Evolutionary conservation across 148 eudicot genomes (phyloP).

Genomic region (Dysphania ambrosioides): DNA sequence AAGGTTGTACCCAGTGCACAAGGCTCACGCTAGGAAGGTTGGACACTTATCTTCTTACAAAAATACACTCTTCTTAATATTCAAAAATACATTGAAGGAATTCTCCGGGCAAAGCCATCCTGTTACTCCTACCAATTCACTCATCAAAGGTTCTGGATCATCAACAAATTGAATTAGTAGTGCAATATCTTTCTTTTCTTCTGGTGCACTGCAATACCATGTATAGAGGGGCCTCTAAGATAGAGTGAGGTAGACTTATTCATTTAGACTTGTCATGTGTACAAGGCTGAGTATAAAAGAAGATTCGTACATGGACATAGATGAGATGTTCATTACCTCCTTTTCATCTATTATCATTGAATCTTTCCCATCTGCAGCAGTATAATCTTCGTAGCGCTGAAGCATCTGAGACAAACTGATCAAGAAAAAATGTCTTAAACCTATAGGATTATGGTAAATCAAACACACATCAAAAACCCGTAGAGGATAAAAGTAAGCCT

Average conservation of each 20-base stretch:
- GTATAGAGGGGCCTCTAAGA: background rate
- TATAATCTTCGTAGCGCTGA: conserved; percentile 23
- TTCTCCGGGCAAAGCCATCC: background rate
- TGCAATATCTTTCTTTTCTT: background rate
- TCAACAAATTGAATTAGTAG: background rate
- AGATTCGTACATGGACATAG: background rate
- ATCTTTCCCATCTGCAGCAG: conserved; percentile 8
- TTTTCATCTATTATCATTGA: conserved; percentile 8
- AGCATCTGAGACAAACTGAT: conserved; percentile 32
- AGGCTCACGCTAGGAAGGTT: too few relatives aligned
- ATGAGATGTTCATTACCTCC: conserved; percentile 14
- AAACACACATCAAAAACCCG: background rate
- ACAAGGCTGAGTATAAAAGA: background rate
- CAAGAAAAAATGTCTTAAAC: background rate
- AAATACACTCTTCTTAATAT: too few relatives aligned
- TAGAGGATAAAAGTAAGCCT: background rate
- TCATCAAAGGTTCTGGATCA: background rate
- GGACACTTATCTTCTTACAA: too few relatives aligned
- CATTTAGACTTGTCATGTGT: background rate
- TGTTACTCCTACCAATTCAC: background rate
- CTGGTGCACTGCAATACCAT: background rate
- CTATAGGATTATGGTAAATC: background rate
- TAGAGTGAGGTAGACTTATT: too few relatives aligned
- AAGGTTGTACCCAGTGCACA: too few relatives aligned
- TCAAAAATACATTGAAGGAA: background rate